Evolutionary conservation across 2,329 filamentous ascomycete genomes (phyloP).

Genomic region (Samsoniella hepiali): DNA sequence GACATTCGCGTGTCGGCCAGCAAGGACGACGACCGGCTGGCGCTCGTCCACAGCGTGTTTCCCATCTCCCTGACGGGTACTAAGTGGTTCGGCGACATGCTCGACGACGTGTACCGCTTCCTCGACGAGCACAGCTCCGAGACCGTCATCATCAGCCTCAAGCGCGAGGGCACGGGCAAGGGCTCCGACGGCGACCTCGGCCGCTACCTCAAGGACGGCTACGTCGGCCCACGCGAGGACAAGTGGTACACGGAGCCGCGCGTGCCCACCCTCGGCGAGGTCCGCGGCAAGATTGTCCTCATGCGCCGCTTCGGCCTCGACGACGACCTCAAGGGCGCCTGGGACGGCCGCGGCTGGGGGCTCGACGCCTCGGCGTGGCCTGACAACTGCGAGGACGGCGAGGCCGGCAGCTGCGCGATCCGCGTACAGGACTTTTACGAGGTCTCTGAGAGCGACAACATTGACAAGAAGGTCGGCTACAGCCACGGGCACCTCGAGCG

Average conservation of each 20-base stretch:
- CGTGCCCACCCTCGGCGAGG: conserved; percentile 75
- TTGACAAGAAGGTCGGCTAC: conserved; percentile 75
- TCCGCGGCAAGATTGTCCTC: conserved; percentile 78
- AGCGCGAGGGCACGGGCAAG: conserved; percentile 83
- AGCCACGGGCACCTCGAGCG: conserved; percentile 74
- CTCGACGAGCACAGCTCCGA: conserved; percentile 75
- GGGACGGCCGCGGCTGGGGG: conserved; percentile 51
- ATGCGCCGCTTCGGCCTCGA: conserved; percentile 75
- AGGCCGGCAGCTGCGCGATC: conserved; percentile 63
- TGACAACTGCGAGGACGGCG: conserved; percentile 79
- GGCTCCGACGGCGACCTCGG: conserved; percentile 77
- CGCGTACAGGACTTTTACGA: conserved; percentile 96
- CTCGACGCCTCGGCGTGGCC: conserved; percentile 71
- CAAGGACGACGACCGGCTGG: conserved; percentile 60
- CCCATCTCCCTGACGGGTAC: conserved; percentile 79
- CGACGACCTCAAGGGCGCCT: conserved; percentile 47
- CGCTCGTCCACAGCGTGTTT: conserved; percentile 87
- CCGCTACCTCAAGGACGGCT: conserved; percentile 69
- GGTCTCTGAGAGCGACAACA: conserved; percentile 69
- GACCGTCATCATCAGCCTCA: conserved; percentile 80
- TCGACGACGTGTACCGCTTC: conserved; percentile 70
- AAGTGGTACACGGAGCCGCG: conserved; percentile 77
- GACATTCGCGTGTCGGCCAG: conserved; percentile 72
- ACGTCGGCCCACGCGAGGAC: conserved; percentile 53
- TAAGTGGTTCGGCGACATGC: conserved; percentile 73